Evolutionary conservation across 768 basidiomycete species (phyloP).

Genomic region (Agrocybe chaxingu): DNA sequence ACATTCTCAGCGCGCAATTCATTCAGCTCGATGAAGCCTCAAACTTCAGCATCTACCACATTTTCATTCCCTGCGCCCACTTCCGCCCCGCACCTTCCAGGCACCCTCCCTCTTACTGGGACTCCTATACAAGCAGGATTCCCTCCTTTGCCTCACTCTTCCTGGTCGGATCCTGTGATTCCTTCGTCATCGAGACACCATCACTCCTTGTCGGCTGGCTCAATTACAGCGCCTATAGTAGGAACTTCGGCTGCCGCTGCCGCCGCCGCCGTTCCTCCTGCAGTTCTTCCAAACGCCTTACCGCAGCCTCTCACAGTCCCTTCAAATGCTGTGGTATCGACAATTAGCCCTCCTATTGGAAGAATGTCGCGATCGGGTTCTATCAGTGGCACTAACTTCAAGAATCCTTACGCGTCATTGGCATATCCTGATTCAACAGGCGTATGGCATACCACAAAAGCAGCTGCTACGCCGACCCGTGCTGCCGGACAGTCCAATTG

Average conservation of each 20-base stretch:
- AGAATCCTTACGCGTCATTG: constrained; percentile 31
- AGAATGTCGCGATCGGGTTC: constrained; percentile 60
- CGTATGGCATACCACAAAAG: constrained; percentile 15
- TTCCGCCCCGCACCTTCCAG: neutral
- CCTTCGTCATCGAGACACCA: constrained; percentile 28
- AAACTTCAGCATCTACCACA: constrained; percentile 19
- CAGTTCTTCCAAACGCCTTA: constrained; percentile 12
- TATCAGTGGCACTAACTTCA: constrained; percentile 40
- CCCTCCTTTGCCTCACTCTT: constrained; percentile 21
- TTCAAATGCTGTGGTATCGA: constrained; percentile 20
- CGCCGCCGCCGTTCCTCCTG: constrained; percentile 7
- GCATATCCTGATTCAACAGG: constrained; percentile 18
- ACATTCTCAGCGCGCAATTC: constrained; percentile 25
- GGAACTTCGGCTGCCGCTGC: constrained; percentile 2
- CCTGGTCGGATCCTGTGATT: constrained; percentile 32
- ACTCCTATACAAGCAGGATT: constrained; percentile 17
- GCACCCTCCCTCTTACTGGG: constrained; percentile 5
- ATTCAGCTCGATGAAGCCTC: constrained; percentile 26
- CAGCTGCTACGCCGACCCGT: constrained; percentile 10
- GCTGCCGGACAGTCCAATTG: constrained; percentile 17
- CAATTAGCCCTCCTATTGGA: constrained; percentile 39
- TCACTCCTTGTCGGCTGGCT: constrained; percentile 33
- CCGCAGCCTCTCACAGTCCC: constrained; percentile 16
- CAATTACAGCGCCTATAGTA: constrained; percentile 11
- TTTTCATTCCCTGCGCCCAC: constrained; percentile 8